These are phyloP conservation scores for Microthyrium microscopicum DNA, from an alignment of 2,329 filamentous ascomycete genomes.

Conservation along the genomic window DNA sequence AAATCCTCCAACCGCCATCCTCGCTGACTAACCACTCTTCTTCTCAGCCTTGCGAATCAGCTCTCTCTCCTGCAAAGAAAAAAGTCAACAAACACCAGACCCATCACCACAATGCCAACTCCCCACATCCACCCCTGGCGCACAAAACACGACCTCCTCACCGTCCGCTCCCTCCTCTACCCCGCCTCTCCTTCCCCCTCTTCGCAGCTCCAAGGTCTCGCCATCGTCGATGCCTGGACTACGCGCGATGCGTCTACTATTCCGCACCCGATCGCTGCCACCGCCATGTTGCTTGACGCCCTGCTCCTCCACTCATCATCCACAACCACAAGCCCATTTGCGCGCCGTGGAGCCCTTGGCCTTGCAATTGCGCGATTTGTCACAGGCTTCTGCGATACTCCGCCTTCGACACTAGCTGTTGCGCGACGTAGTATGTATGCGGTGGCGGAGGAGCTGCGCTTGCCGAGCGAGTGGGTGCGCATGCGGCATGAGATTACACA, in stretches of 20 bases:
- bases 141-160: slow-evolving; percentile 1
- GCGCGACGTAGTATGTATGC: slow-evolving; percentile 5
- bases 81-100: too few species aligned
- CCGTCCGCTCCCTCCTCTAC: slow-evolving; percentile 5
- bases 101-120: slow-evolving; percentile 3
- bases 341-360: slow-evolving; percentile 1
- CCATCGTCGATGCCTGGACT: too few species aligned
- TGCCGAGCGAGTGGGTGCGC: slow-evolving; percentile 4
- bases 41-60: too few species aligned
- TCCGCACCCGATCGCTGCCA: slow-evolving; percentile 3
- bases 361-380: slow-evolving; percentile 4
- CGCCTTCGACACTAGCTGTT: neutral
- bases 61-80: neutral
- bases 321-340: too few species aligned
- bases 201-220: too few species aligned
- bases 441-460: slow-evolving; percentile 1
- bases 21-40: too few species aligned
- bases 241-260: too few species aligned
- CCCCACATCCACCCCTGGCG: slow-evolving; percentile 5
- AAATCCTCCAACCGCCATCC: too few species aligned
- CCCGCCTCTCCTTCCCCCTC: too few species aligned
- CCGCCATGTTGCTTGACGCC: slow-evolving; percentile 2
- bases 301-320: slow-evolving; percentile 4
- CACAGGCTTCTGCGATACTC: slow-evolving; percentile 5
- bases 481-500: slow-evolving; percentile 7